phyloP scores from a whole-genome alignment of 345 rosid genomes.

The Balakata baccata region DNA sequence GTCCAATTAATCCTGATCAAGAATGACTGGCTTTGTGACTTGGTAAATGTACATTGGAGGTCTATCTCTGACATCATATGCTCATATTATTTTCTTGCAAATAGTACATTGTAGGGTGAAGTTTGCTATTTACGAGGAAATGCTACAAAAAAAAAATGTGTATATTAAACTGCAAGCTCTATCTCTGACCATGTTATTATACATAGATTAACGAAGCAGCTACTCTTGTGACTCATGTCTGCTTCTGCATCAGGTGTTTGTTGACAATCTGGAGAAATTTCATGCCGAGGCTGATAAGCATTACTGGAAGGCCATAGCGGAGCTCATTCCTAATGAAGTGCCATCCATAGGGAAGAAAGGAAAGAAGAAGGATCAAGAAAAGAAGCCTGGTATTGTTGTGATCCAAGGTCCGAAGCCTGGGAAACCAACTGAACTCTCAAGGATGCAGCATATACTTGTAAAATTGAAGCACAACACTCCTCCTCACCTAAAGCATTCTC shows the following conservation, averaged over 20 bases:
- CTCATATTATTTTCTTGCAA: no score
- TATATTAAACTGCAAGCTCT: background rate
- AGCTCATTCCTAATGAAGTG: slow-evolving; percentile 77
- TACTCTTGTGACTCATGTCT: background rate
- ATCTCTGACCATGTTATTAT: background rate
- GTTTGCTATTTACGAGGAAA: background rate
- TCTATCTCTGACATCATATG: no score
- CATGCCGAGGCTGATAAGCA: slow-evolving; percentile 61
- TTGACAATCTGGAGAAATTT: slow-evolving; percentile 55
- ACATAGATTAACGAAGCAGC: background rate
- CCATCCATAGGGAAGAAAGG: slow-evolving; percentile 55
- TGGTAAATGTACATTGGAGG: background rate
- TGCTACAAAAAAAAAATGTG: background rate
- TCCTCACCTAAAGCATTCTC: slow-evolving; percentile 51
- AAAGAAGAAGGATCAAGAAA: slow-evolving; percentile 70
- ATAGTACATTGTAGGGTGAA: no score
- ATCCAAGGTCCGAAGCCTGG: slow-evolving; percentile 79
- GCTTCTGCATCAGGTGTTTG: slow-evolving; percentile 37
- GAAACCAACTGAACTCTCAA: slow-evolving; percentile 70
- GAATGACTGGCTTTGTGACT: background rate
- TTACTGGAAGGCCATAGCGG: slow-evolving; percentile 80
- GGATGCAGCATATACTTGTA: slow-evolving; percentile 67
- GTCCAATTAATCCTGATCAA: background rate
- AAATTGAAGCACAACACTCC: slow-evolving; percentile 72
- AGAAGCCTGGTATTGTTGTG: slow-evolving; percentile 50